Conservation (phyloP, 768 basidiomycete genomes). For the Phaeotremella fagi region DNA sequence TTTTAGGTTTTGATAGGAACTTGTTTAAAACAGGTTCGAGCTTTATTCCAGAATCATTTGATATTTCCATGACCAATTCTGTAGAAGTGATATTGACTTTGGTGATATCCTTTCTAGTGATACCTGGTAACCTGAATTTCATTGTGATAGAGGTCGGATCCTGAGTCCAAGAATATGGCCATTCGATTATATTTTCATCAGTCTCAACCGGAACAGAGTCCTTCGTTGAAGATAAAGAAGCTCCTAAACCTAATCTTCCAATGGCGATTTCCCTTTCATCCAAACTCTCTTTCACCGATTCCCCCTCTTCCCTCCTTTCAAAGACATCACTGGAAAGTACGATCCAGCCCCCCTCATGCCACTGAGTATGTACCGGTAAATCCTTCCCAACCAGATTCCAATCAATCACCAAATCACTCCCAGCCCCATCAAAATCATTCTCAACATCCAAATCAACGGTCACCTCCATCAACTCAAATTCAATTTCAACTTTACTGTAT, state of each 20-base stretch:
- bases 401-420: constrained; percentile 6
- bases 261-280: constrained; percentile 14
- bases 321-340: constrained; percentile 26
- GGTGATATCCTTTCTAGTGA: constrained; percentile 9
- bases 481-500: constrained; percentile 3
- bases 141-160: constrained; percentile 75
- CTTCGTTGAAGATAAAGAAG: background rate
- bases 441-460: constrained; percentile 10
- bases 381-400: constrained; percentile 40
- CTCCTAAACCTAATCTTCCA: constrained; percentile 28
- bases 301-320: constrained; percentile 2
- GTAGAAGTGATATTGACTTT: constrained; percentile 10
- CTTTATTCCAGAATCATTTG: background rate
- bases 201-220: background rate
- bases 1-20: constrained; percentile 20
- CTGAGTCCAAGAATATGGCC: constrained; percentile 92
- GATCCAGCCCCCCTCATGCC: constrained; percentile 25
- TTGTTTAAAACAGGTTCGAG: constrained; percentile 2
- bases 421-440: constrained; percentile 8
- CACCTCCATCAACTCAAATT: constrained; percentile 33
- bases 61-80: constrained; percentile 7
- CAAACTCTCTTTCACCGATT: constrained; percentile 9
- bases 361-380: constrained; percentile 26
- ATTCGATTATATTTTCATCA: constrained; percentile 49
- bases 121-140: constrained; percentile 70